phyloP scores from a whole-genome alignment of 1,139 yeast genomes.

The Diutina pseudorugosa region DNA sequence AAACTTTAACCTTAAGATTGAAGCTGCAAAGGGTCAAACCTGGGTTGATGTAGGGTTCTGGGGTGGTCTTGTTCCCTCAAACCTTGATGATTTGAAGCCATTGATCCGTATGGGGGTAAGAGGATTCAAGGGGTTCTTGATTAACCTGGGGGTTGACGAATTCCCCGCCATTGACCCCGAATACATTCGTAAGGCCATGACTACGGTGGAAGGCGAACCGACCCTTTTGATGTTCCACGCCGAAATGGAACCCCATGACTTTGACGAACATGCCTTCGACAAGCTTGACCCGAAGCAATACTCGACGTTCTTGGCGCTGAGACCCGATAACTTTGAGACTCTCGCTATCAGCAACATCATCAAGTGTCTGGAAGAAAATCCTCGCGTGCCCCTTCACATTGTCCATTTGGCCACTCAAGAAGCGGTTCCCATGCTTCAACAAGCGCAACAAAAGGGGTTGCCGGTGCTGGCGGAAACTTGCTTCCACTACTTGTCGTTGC shows the following conservation, averaged over 20 bases:
- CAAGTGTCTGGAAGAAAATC: conserved; percentile 43
- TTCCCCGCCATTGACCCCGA: conserved; percentile 66
- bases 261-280: conserved; percentile 26
- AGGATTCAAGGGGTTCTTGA: conserved; percentile 85
- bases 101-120: conserved; percentile 76
- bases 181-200: conserved; percentile 57
- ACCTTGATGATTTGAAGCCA: conserved; percentile 56
- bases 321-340: conserved; percentile 83
- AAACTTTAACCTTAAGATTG: conserved; percentile 60
- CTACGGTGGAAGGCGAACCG: conserved; percentile 42
- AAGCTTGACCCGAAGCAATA: conserved; percentile 57
- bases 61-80: conserved; percentile 87
- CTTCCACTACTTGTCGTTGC: conserved; percentile 74
- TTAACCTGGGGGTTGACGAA: conserved; percentile 89
- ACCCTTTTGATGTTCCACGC: conserved; percentile 89
- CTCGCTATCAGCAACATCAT: conserved; percentile 69
- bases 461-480: conserved; percentile 82
- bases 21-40: conserved; percentile 69
- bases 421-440: conserved; percentile 58
- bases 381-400: conserved; percentile 68
- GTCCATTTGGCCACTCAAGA: conserved; percentile 83
- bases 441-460: conserved; percentile 48
- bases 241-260: conserved; percentile 51
- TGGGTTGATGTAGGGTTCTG: conserved; percentile 95
- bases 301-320: conserved; percentile 62